phyloP scores from a whole-genome alignment of 2,329 filamentous ascomycete species.

The Thielaviopsis punctulata region DNA sequence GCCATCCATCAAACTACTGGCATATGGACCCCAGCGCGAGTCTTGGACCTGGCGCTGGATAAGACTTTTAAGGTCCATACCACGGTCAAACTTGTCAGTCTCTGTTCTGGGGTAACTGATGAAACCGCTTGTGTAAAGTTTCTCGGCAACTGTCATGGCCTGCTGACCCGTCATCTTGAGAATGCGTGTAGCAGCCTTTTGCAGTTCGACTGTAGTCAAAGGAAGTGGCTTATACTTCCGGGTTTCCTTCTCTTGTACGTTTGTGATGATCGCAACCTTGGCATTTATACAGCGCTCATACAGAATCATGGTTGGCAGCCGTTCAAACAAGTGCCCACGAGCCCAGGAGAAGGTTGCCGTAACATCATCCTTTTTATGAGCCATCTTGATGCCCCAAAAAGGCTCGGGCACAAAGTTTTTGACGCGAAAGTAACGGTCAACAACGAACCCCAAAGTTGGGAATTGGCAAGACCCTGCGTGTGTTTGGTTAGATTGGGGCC shows the following conservation, averaged over 20 bases:
- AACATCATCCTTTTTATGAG: slow-evolving; percentile 58
- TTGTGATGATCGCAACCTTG: slow-evolving; percentile 61
- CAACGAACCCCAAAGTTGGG: slow-evolving; percentile 88
- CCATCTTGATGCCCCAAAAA: slow-evolving; percentile 85
- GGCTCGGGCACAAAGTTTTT: slow-evolving; percentile 82
- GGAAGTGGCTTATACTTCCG: slow-evolving; percentile 89
- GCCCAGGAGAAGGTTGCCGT: slow-evolving; percentile 75
- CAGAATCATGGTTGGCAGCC: slow-evolving; percentile 60
- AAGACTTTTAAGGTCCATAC: slow-evolving; percentile 64
- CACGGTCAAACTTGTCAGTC: slow-evolving; percentile 86
- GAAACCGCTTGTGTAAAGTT: slow-evolving; percentile 81
- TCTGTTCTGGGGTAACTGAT: slow-evolving; percentile 97
- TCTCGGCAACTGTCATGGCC: slow-evolving; percentile 77
- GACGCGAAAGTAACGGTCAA: slow-evolving; percentile 87
- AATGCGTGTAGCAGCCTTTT: slow-evolving; percentile 84
- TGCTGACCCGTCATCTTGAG: slow-evolving; percentile 80
- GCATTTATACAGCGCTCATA: slow-evolving; percentile 72
- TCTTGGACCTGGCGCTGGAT: slow-evolving; percentile 73
- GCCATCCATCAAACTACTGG: slow-evolving; percentile 55
- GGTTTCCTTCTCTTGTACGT: slow-evolving; percentile 78
- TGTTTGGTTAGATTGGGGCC: background rate
- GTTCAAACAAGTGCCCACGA: slow-evolving; percentile 71
- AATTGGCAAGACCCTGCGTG: slow-evolving; percentile 78
- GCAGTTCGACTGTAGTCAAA: slow-evolving; percentile 85
- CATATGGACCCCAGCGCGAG: slow-evolving; percentile 62